Evolutionary conservation across 176 grass and related monocot genomes (phyloP).

Genomic region (Eragrostis nindensis): DNA sequence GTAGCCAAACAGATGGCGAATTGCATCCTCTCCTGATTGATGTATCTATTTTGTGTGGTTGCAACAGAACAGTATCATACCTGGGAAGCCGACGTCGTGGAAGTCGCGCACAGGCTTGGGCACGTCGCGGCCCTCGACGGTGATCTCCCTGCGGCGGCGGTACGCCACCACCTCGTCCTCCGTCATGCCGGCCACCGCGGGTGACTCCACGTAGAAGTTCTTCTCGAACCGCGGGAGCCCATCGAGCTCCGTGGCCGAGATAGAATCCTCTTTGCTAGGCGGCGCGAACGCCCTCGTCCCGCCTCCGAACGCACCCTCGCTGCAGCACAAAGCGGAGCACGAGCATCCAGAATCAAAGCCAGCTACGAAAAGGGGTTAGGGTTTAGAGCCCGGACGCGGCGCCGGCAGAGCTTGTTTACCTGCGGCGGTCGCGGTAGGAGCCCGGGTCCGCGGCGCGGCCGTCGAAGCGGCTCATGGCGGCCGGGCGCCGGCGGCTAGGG

Average conservation of each 20-base stretch:
- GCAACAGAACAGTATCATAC: constrained; percentile 30
- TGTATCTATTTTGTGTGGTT: not conserved
- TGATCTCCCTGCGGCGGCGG: constrained; percentile 77
- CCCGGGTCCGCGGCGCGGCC: constrained; percentile 73
- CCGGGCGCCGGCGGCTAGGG: constrained; percentile 38
- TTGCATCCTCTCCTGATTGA: not conserved
- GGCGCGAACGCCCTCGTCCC: constrained; percentile 64
- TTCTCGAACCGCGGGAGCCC: constrained; percentile 90
- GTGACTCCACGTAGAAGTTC: constrained; percentile 94
- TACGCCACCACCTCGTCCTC: constrained; percentile 80
- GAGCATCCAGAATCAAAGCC: not conserved
- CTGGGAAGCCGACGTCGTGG: constrained; percentile 79
- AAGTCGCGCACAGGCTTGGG: constrained; percentile 87
- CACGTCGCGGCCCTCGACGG: constrained; percentile 77
- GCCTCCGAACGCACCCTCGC: constrained; percentile 66
- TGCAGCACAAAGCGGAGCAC: constrained; percentile 34
- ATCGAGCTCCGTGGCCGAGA: constrained; percentile 64
- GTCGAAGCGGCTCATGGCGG: constrained; percentile 89
- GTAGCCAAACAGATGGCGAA: not conserved
- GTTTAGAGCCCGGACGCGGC: not conserved
- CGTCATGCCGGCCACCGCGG: constrained; percentile 72
- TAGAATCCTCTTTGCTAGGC: constrained; percentile 58
- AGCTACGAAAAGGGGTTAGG: constrained; percentile 12
- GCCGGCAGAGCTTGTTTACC: constrained; percentile 33
- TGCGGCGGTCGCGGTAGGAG: constrained; percentile 84